Evolutionary conservation across 257 asterid species (phyloP).

Genomic region (Solanum raphanifolium): DNA sequence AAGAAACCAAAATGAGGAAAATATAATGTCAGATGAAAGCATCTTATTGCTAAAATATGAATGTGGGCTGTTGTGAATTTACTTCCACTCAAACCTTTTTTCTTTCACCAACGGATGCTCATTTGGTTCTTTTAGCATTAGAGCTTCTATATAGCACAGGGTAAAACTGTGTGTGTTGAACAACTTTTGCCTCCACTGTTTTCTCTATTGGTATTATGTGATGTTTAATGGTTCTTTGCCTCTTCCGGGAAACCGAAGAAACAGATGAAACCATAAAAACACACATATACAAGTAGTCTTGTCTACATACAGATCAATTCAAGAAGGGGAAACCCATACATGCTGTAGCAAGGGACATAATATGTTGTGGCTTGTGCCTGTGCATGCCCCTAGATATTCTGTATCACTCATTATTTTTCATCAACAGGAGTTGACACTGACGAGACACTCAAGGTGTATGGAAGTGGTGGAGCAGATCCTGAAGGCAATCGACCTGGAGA

Average conservation of each 20-base stretch:
- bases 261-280: background rate
- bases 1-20: background rate
- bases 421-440: constrained; percentile 74
- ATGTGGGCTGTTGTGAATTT: background rate
- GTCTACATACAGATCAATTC: background rate
- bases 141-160: background rate
- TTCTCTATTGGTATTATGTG: background rate
- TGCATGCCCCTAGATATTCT: background rate
- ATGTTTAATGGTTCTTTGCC: background rate
- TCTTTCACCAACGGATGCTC: background rate
- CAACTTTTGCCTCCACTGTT: background rate
- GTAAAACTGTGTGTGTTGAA: background rate
- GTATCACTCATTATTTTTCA: background rate
- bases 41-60: background rate
- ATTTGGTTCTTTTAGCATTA: background rate
- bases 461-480: constrained; percentile 93
- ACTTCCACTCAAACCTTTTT: background rate
- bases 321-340: background rate
- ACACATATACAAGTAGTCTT: background rate
- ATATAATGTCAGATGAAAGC: background rate
- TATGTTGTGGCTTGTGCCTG: background rate
- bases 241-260: background rate
- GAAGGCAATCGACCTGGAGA: constrained; percentile 87
- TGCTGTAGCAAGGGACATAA: background rate
- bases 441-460: constrained; percentile 56